Percentiles rank a stretch among this genome's conserved stretches.
Conservation (phyloP, 805 yeast genomes). For the Candida silvicultrix region DNA sequence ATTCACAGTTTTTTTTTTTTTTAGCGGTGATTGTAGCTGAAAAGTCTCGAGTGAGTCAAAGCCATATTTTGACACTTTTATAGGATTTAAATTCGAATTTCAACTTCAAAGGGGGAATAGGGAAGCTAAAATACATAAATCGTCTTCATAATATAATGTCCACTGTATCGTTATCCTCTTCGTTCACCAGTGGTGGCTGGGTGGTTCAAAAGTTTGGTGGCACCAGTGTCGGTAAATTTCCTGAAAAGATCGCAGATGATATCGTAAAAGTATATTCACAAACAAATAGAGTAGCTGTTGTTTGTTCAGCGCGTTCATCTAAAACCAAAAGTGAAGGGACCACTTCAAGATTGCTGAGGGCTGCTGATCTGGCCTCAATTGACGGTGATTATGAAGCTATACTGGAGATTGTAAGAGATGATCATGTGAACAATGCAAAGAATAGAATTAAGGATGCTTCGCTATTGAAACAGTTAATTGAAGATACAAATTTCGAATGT, state of each 20-base stretch:
- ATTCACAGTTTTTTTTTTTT: no score
- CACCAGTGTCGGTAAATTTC: slow-evolving; percentile 93
- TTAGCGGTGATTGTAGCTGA: no score
- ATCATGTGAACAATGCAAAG: slow-evolving; percentile 73
- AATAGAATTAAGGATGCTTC: slow-evolving; percentile 36
- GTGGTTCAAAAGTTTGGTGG: slow-evolving; percentile 95
- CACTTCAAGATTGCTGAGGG: slow-evolving; percentile 73
- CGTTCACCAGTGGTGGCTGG: slow-evolving; percentile 39
- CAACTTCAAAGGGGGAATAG: no score
- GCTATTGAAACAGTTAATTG: slow-evolving; percentile 47
- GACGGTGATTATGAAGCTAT: slow-evolving; percentile 52
- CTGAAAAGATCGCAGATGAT: slow-evolving; percentile 76
- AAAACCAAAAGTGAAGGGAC: slow-evolving; percentile 93
- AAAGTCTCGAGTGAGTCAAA: no score
- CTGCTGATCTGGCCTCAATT: slow-evolving; percentile 75
- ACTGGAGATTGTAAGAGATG: slow-evolving; percentile 64
- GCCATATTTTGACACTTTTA: no score
- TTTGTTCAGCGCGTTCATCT: slow-evolving; percentile 92
- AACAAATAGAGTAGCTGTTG: slow-evolving; percentile 75
- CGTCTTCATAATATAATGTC: not conserved
- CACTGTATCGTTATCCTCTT: slow-evolving; percentile 8
- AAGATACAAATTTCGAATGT: slow-evolving; percentile 59
- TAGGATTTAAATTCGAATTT: no score
- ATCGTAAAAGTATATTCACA: slow-evolving; percentile 65
- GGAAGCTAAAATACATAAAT: no score